phyloP scores from a whole-genome alignment of 805 yeast genomes.

The Tetrapisispora phaffii region DNA sequence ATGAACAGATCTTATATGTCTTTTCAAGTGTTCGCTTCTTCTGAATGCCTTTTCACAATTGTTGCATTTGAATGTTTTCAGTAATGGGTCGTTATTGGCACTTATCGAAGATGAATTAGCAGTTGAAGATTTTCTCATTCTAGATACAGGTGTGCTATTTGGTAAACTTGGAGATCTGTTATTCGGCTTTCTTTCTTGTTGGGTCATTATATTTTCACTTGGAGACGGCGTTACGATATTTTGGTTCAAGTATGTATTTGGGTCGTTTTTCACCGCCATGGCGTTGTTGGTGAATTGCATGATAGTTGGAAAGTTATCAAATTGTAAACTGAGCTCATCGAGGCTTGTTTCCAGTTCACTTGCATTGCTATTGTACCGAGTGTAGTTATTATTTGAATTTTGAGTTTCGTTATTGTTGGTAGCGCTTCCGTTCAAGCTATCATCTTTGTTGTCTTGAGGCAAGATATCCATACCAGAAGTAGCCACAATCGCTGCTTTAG shows the following conservation, averaged over 20 bases:
- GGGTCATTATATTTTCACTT: neutral
- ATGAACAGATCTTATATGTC: constrained; percentile 61
- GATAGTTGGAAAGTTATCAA: neutral
- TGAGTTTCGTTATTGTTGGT: neutral
- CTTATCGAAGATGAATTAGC: constrained; percentile 1
- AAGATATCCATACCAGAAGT: constrained; percentile 13
- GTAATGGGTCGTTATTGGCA: constrained; percentile 17
- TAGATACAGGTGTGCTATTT: neutral
- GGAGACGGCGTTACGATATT: neutral
- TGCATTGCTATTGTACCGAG: neutral
- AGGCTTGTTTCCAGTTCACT: neutral
- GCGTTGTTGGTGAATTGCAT: neutral
- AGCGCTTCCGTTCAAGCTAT: no score
- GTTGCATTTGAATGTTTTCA: constrained; percentile 31
- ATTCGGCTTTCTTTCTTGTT: neutral
- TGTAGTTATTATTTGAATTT: neutral
- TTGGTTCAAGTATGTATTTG: neutral
- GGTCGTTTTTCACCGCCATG: constrained; percentile 1
- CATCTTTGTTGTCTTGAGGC: neutral
- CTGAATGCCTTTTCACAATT: constrained; percentile 40
- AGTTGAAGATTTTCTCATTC: constrained; percentile 9
- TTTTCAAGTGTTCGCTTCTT: constrained; percentile 56
- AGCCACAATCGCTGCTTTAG: constrained; percentile 21
- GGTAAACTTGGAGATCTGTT: constrained; percentile 1
- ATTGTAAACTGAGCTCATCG: neutral